Evolutionary conservation across 306 rosid genomes (phyloP), one percentile per base, ranked within the genome.

Genomic region (Prosopis cineraria): DNA sequence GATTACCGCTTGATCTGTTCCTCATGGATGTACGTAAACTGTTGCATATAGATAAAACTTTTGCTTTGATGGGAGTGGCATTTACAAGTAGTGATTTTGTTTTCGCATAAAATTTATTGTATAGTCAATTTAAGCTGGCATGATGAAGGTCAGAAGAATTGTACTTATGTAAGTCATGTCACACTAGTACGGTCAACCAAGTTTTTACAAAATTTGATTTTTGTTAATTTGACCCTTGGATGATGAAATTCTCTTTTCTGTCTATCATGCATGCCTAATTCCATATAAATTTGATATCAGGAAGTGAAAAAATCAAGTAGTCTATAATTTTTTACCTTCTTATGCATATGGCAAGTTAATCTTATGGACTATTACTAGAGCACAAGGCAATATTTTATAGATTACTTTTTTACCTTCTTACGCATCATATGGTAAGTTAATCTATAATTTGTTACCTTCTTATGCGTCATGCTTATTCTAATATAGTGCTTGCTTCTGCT

Each of bases 401-500:
- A 56, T 56, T 27, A 58, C 65, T 63, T n/a, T n/a, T n/a, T n/a
- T n/a, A n/a, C n/a, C n/a, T n/a, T n/a, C n/a, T n/a, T n/a, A n/a
- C n/a, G n/a, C n/a, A n/a, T n/a, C n/a, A n/a, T n/a, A n/a, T n/a
- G n/a, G n/a, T n/a, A n/a, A n/a, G n/a, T n/a, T n/a, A n/a, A n/a
- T n/a, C n/a, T n/a, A n/a, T n/a, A n/a, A n/a, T n/a, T n/a, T n/a
- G n/a, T n/a, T n/a, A n/a, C n/a, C n/a, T n/a, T n/a, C n/a, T n/a
- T n/a, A n/a, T n/a, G 72, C 3, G 75, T 82, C 68, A 37, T 55
- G 58, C 69, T 65, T 10, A 58, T 14, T 63, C 58, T 81, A 60
- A 72, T 68, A 7, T 67, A 16, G 59, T 84, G 68, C 66, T 82
- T 77, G 40, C 75, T 56, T 71, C 76, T 84, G 74, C 74, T 91